A percentile compares a stretch with the other conserved stretches of the same genome.
These are phyloP conservation scores for Penicillium sp. DNA, from an alignment of 2,329 filamentous ascomycete genomes.

Conservation along the genomic window DNA sequence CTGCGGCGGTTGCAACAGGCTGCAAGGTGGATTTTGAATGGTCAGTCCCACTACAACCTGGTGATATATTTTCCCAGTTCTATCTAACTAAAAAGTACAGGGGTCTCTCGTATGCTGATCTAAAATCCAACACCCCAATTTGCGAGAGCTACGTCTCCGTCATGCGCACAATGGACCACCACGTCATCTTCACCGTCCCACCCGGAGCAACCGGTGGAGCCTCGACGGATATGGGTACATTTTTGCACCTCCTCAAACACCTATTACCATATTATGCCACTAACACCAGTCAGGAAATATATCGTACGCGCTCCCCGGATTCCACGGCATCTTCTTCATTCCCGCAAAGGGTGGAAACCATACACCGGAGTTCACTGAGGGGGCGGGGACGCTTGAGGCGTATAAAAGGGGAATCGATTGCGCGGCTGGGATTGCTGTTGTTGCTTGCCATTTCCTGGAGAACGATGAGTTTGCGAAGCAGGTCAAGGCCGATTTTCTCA, in stretches of 20 bases:
- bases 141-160: conserved; percentile 36
- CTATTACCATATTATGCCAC: neutral
- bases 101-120: conserved; percentile 35
- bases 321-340: conserved; percentile 48
- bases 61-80: neutral
- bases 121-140: conserved; percentile 37
- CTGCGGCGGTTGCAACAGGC: conserved; percentile 38
- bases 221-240: conserved; percentile 36
- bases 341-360: conserved; percentile 56
- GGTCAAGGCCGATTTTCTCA: conserved; percentile 32
- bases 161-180: conserved; percentile 36
- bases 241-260: neutral
- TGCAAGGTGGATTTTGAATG: conserved; percentile 36
- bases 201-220: conserved; percentile 26
- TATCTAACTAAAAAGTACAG: conserved; percentile 19
- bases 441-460: conserved; percentile 35
- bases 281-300: conserved; percentile 43
- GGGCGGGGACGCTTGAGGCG: conserved; percentile 55
- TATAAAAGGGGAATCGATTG: conserved; percentile 49
- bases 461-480: conserved; percentile 34
- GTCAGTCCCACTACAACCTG: conserved; percentile 19
- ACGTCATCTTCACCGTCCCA: conserved; percentile 27
- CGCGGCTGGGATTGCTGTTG: conserved; percentile 38
- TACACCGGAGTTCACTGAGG: conserved; percentile 58
- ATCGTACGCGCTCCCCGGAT: conserved; percentile 50